Evolutionary conservation across 495 filamentous ascomycete species (phyloP), one percentile per base, ranked within the genome.

Genomic region (Cryomyces minteri): DNA sequence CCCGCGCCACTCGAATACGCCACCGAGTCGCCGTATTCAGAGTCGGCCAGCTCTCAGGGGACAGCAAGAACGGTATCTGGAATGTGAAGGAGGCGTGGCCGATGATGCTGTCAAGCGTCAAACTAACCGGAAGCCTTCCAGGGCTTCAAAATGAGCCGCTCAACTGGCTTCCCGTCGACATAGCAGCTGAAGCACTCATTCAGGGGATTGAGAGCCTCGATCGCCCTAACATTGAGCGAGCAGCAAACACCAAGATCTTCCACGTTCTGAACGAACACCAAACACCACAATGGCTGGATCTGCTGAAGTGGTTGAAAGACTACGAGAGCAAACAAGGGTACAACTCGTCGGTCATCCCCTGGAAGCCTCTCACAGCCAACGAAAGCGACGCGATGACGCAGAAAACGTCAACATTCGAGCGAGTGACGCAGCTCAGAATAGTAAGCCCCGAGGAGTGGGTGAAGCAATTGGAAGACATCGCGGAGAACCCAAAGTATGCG

Each of bases 61-160:
- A 78, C 52, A 69, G 59, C 0, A 31, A 53, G 25, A 48, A 56
- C 32, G 76, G 76, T 1, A 63, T 77, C 39, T 81, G 77, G 77
- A 82, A 78, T 51, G 54, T 62, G 32, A 71, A 62, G 2, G 77
- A 82, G 53, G 76, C 74, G 4, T 80, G 75, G 62, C 74, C 77
- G 10, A 54, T 78, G 46, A 71, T 80, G 62, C 51, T 80, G 6
- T 66, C 65, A 32, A 66, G 59, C 0, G 62, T 66, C 9, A 52
- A 51, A 8, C 55, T 70, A 0, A 65, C 70, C 10, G 64, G 65
- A 0, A 66, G 64, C 40, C 58, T 82, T 1, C 77, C 77, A 0
- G 51, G 61, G 11, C 59, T 82, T 0, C 51, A 67, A 3, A 66
- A 74, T 36, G 52, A 64, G 29, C 46, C 43, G 1, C 53, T 75